Evolutionary conservation across 2,329 filamentous ascomycete genomes (phyloP).

Genomic region (Monosporascus sp.): DNA sequence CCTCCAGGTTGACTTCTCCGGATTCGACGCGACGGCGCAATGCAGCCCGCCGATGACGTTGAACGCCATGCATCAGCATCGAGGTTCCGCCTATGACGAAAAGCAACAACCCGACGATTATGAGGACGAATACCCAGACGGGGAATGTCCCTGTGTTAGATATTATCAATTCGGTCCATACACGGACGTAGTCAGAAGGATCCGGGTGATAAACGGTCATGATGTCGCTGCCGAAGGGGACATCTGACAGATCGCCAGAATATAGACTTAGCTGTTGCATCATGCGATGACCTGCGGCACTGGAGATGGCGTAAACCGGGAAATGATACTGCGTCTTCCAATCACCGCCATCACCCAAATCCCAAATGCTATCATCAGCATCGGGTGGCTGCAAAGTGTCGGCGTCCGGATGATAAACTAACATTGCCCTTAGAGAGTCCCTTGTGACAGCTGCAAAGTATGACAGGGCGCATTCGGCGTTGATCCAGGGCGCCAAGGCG

Average conservation of each 20-base stretch:
- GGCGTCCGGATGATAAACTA: slow-evolving; percentile 58
- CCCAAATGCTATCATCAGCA: slow-evolving; percentile 61
- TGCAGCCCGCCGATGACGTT: slow-evolving; percentile 62
- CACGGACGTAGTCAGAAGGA: slow-evolving; percentile 53
- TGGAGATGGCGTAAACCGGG: slow-evolving; percentile 78
- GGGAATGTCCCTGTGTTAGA: slow-evolving; percentile 53
- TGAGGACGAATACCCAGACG: slow-evolving; percentile 74
- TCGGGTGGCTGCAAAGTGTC: slow-evolving; percentile 59
- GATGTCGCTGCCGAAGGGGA: slow-evolving; percentile 55
- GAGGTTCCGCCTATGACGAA: slow-evolving; percentile 63
- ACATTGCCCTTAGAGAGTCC: slow-evolving; percentile 56
- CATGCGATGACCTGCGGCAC: slow-evolving; percentile 59
- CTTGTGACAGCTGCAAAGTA: slow-evolving; percentile 60
- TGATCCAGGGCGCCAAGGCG: slow-evolving; percentile 84
- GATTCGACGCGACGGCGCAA: slow-evolving; percentile 65
- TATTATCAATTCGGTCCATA: slow-evolving; percentile 52
- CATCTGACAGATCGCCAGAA: slow-evolving; percentile 65
- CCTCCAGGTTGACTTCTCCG: slow-evolving; percentile 82
- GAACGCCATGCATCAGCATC: slow-evolving; percentile 69
- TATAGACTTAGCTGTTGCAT: slow-evolving; percentile 70
- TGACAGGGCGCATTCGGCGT: slow-evolving; percentile 62
- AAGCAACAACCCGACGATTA: slow-evolving; percentile 67
- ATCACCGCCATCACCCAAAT: slow-evolving; percentile 59
- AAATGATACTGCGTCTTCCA: slow-evolving; percentile 70
- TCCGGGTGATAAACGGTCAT: slow-evolving; percentile 49